Evolutionary conservation across 202 grass and related monocot genomes (phyloP), one percentile per base, ranked within the genome.

Genomic region (Carex sylvatica): DNA sequence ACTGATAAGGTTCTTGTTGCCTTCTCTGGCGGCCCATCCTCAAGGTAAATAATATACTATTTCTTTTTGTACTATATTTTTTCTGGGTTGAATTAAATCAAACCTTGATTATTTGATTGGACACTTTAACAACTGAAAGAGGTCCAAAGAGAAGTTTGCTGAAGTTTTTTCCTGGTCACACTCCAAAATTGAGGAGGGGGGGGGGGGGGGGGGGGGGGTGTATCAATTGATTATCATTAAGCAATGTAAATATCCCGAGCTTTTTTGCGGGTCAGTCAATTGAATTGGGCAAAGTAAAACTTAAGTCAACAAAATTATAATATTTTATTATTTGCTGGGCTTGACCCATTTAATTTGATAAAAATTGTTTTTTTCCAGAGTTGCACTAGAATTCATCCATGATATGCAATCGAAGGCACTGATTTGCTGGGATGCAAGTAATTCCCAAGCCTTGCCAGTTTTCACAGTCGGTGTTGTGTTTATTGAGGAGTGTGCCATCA

Each of bases 11-110:
- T 99, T 60, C 97, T 99, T 82, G 83, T 99, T 46, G 97, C 97
- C 81, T 97, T 92, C 89, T 99, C 97, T 55, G 97, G 97, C 60
- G 91, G 91, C 40, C 89, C 93, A 23, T 86, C 91, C 38, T 99
- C 97, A 36, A 93, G 93, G 97, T 99, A 30, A 61, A 36, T 18
- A 63, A 60, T 15, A 19, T 40, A 28, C 59, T 6, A 6, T 72
- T 61, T n/a, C 1, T 2, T 1, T 49, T 2, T n/a, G 63, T 14
- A n/a, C 15, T 54, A 20, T 24, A 42, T 49, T 30, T 38, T 40
- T 40, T 60, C 47, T 22, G 63, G 13, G 30, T 58, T 84, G 5
- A 66, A 53, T 36, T 80, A 42, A 35, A 2, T 49, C 3, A 23
- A 67, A 33, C 4, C 9, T 38, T 2, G 20, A 5, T 82, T 61